Evolutionary conservation across 805 yeast genomes (phyloP), one percentile per base, ranked within the genome.

Genomic region (Ogataea zsoltii): DNA sequence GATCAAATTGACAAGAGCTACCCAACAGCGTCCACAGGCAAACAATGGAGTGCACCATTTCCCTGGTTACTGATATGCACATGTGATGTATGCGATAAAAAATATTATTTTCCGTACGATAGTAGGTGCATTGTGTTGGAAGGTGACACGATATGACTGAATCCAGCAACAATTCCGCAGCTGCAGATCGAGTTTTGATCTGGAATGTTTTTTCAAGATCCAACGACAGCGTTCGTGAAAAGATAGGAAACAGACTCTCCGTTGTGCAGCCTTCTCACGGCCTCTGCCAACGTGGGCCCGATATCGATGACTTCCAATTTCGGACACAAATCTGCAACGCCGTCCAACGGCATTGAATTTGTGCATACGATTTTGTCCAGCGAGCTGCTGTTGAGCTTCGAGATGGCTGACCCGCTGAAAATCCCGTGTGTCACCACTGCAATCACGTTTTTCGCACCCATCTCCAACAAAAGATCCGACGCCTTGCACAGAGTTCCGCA

Each of bases 351-450:
- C 51, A 94, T 88, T 7, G 97, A 85, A 65, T 94, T 94, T 1
- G 98, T 89, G 69, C 97, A 92, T 13, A 91, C 88, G 33, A 94
- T 85, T 57, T 75, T 77, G 31, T 80, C 74, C 49, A 92, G 71
- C 44, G 80, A 80, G 45, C 90, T 80, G 45, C 75, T 72, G 62
- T 81, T 82, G 58, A 92, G 74, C 61, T 81, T 85, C 41, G 80
- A 78, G 46, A 85, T 76, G 12, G 98, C 98, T 46, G 80, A 75
- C 32, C 96, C 95, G 21, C 94, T 83, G 60, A 92, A 83, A 32
- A 92, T 88, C 44, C 98, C 99, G 63, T 92, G 99, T 1, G 98
- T 92, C 10, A 92, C 97, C 41, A 94, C 85, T 11, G 98, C 96
- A 52, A 92, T 79, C 18, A 94, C 98, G 51, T 80, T 77, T 48